Evolutionary conservation across 75 land plant genomes (phyloP).

Genomic region (Cunninghamia lanceolata): DNA sequence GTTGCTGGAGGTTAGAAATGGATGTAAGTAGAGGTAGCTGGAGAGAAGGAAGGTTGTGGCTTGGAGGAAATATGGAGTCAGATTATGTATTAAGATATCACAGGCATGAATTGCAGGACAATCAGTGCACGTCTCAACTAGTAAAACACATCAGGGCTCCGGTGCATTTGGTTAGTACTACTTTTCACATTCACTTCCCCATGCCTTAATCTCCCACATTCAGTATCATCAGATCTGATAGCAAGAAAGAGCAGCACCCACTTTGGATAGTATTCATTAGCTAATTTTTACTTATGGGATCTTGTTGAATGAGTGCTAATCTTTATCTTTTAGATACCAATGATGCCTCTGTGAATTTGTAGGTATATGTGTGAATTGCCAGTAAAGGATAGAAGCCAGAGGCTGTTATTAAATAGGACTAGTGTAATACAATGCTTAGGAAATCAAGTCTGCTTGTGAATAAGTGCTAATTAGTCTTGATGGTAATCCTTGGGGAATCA

Average conservation of each 20-base stretch:
- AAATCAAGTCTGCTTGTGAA: neutral
- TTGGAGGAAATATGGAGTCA: neutral
- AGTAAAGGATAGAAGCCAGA: neutral
- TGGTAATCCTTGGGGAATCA: neutral
- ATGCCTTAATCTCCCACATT: neutral
- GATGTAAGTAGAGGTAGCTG: slow-evolving; percentile 5
- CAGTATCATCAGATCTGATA: slow-evolving; percentile 7
- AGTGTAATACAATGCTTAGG: neutral
- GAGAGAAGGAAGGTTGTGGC: slow-evolving; percentile 26
- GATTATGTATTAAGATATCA: slow-evolving; percentile 50
- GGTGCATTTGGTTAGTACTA: slow-evolving; percentile 48
- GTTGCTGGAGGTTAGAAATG: neutral
- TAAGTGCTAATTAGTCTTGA: neutral
- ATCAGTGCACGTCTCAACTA: slow-evolving; percentile 58
- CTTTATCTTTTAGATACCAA: neutral
- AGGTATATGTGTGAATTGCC: neutral
- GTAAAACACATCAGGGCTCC: slow-evolving; percentile 73
- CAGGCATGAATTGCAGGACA: slow-evolving; percentile 41
- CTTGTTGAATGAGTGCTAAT: neutral
- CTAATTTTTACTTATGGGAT: neutral
- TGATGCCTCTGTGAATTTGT: neutral
- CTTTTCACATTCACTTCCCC: neutral
- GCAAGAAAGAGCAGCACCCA: neutral
- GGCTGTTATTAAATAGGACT: neutral
- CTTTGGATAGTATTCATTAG: neutral